phyloP scores from a whole-genome alignment of 495 filamentous ascomycete species.

The Aspergillus steynii region DNA sequence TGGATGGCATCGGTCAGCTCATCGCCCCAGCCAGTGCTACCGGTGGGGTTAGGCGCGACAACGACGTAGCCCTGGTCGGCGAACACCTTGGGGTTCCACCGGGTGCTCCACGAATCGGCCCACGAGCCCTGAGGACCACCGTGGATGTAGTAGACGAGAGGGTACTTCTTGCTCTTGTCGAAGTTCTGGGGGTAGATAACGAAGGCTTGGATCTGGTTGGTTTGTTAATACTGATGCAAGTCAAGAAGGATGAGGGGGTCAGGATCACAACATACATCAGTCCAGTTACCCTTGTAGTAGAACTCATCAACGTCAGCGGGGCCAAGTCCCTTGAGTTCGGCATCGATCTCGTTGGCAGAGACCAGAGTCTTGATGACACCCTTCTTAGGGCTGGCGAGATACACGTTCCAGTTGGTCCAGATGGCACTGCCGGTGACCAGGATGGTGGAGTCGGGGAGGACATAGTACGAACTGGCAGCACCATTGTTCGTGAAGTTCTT shows the following conservation, averaged over 20 bases:
- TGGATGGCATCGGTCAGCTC: slow-evolving; percentile 47
- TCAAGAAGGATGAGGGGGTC: neutral
- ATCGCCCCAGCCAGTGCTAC: slow-evolving; percentile 52
- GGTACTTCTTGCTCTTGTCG: slow-evolving; percentile 48
- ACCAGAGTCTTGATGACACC: slow-evolving; percentile 25
- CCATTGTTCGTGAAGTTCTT: slow-evolving; percentile 33
- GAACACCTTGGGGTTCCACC: slow-evolving; percentile 54
- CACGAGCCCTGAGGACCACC: slow-evolving; percentile 54
- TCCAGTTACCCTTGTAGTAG: slow-evolving; percentile 36
- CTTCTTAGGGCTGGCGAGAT: slow-evolving; percentile 31
- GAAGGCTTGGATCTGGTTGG: slow-evolving; percentile 48
- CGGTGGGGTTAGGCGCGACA: slow-evolving; percentile 54
- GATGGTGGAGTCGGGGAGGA: slow-evolving; percentile 32
- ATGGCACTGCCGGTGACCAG: slow-evolving; percentile 36
- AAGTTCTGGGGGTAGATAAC: slow-evolving; percentile 47
- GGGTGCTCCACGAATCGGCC: slow-evolving; percentile 49
- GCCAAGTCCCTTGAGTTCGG: slow-evolving; percentile 30
- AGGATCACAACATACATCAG: slow-evolving; percentile 25
- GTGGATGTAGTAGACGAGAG: slow-evolving; percentile 52
- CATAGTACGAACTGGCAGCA: slow-evolving; percentile 26
- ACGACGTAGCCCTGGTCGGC: slow-evolving; percentile 61
- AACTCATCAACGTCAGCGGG: slow-evolving; percentile 40
- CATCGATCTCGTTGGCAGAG: slow-evolving; percentile 39
- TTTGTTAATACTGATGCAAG: neutral
- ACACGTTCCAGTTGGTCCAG: slow-evolving; percentile 38